Base-by-base conservation (phyloP, 495 filamentous ascomycete species). In the Neurospora cerealis region DNA sequence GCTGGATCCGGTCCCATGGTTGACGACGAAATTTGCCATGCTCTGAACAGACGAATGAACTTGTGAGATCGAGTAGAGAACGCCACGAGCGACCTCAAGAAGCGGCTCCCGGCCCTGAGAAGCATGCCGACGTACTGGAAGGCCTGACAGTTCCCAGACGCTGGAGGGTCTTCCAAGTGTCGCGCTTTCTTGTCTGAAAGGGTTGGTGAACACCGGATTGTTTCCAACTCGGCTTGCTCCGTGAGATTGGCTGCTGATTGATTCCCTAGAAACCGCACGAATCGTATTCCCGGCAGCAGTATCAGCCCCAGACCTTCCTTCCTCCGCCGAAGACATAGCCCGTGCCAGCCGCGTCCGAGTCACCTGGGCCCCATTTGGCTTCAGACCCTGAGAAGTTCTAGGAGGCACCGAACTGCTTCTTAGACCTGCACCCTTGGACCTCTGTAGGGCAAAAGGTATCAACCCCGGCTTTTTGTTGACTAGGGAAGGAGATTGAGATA, bases 41-140 rank as follows among this genome's bases (percentile, higher is more conserved):
- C 87, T 89, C 69, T 90, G 88, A 71, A 93, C 89, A 74, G 89
- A 86, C 1, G 89, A 88, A 76, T 94, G 91, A 21, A 95, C 85
- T 76, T 94, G 92, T 71, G 89, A 90, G 37, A 97, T 87, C n/a
- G 94, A 90, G 78, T 94, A 96, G 3, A 96, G 84, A n/a, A 97
- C 90, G 6, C 92, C 91, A 74, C 93, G 93, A 6, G 92, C 92
- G 28, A 90, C 89, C 79, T 94, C 91, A 38, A 93, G 85, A 4
- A 94, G 86, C 7, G 90, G 87, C 72, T 91, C 87, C 5, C 84
- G 85, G 36, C 78, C 66, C 19, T 76, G 82, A 19, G 81, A 75
- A 74, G 90, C 87, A 48, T 89, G 86, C 73, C 91, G 93, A 69
- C 92, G 88, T 77, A 94, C 93, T 3, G 93, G 93, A n/a, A 96